Base-by-base conservation (phyloP, 306 rosid genomes). In the Malus sieversii region DNA sequence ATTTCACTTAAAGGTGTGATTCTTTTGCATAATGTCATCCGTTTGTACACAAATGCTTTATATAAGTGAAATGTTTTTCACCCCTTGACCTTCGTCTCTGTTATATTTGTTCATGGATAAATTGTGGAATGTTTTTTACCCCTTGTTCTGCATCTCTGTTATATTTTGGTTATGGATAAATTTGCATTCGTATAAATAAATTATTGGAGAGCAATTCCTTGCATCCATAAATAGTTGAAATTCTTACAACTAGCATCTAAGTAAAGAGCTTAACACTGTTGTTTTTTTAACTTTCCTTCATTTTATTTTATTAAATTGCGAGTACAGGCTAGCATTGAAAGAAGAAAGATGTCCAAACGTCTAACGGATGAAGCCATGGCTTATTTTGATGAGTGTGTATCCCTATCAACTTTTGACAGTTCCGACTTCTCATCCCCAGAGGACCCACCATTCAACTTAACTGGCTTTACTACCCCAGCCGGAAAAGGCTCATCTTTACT, bases 381-480 rank as follows among this genome's bases (percentile, higher is more conserved):
- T 59, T 95, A 95, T 82, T 95, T 95, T 81, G 98, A 95, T 10
- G 97, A 92, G 86, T 95, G 97, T 67, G 90, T 92, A 42, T 95
- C 97, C 11, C 74, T 95, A 30, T 95, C 98, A 64, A 89, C 98
- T 55, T 92, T 95, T 80, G 98, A 95, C 87, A 88, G 98, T 80
- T 95, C 97, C 5, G 98, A 95, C 85, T 89, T 92, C 79, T 95
- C 98, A 77, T 90, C 98, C 40, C 88, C 82, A 83, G 98, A 95
- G 67, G 95, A 92, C 75, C 95, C 87, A 73, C 90, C 96, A 4
- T 68, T 79, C 77, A 84, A 77, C 77, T 66, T 72, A 58, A 84
- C 78, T 77, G 88, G 85, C 75, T 73, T 84, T 77, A 71, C 84
- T 74, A 80, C 85, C 60, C 83, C 86, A 69, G 84, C 77, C 55